These are phyloP conservation scores for Camellia japonica DNA, from an alignment of 148 eudicot genomes.

Conservation along the genomic window DNA sequence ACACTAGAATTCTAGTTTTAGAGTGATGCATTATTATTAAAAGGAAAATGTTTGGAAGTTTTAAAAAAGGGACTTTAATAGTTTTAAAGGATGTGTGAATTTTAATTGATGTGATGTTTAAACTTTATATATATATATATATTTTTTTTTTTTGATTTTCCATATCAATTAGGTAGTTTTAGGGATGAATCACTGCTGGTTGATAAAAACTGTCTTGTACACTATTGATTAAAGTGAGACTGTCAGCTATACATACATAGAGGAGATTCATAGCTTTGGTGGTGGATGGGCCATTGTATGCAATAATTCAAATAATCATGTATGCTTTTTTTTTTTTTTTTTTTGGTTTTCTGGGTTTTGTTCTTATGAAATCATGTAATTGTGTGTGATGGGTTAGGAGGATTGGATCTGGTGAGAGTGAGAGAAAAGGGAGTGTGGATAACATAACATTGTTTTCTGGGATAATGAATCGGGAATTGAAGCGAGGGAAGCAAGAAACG, in stretches of 20 bases:
- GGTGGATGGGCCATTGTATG: slow-evolving; percentile 2
- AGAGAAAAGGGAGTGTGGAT: neutral
- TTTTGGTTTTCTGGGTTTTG: neutral
- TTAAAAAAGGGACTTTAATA: no score
- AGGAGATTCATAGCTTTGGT: neutral
- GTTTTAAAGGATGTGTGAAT: no score
- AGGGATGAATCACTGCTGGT: no score
- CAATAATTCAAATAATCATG: slow-evolving; percentile 12
- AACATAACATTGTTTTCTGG: neutral
- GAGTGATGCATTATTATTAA: no score
- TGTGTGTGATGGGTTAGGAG: neutral
- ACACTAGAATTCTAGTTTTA: no score
- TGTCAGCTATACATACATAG: neutral
- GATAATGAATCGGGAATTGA: slow-evolving; percentile 39
- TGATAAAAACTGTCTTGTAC: neutral
- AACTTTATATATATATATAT: no score
- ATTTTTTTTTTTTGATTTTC: no score
- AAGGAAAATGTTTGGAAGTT: no score
- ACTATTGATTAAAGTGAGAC: neutral
- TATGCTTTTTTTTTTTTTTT: neutral
- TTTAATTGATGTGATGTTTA: no score
- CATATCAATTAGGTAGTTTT: no score
- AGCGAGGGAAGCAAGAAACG: slow-evolving; percentile 45
- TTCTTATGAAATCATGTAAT: slow-evolving; percentile 1
- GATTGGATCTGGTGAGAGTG: neutral